A percentile compares a stretch with the other conserved stretches of the same genome.
Conservation (phyloP, 352 stramenopile genomes). For the Elongisporangium undulatum region DNA sequence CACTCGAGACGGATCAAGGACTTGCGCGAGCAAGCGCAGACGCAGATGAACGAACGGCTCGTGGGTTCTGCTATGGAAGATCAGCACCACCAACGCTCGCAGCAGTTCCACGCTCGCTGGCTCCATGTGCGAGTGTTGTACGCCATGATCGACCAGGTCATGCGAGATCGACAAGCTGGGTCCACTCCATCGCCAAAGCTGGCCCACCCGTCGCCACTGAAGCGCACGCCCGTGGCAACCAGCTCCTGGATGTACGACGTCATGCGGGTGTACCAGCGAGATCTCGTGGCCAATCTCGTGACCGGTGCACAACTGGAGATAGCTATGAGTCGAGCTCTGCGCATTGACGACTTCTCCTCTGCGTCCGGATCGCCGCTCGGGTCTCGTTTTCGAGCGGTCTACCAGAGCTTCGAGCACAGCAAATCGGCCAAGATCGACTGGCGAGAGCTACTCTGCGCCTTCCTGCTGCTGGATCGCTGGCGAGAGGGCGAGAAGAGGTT, state of each 20-base stretch:
- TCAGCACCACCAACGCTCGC: constrained; percentile 22
- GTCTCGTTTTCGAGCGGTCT: constrained; percentile 15
- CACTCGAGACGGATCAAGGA: constrained; percentile 32
- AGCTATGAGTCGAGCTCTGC: constrained; percentile 22
- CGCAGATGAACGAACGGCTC: constrained; percentile 11
- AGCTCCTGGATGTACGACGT: constrained; percentile 32
- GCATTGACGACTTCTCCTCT: constrained; percentile 3
- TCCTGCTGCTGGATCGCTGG: constrained; percentile 50
- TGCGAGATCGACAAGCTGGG: constrained; percentile 4
- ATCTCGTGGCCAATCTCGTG: constrained; percentile 16
- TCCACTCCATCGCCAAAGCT: neutral
- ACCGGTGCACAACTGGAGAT: constrained; percentile 40
- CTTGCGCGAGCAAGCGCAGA: constrained; percentile 22
- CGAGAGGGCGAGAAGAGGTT: constrained; percentile 35
- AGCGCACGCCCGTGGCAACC: neutral
- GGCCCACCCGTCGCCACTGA: neutral
- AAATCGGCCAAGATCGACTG: constrained; percentile 25
- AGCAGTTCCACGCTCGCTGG: constrained; percentile 43
- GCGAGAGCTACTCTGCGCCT: constrained; percentile 37
- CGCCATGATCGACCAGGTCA: constrained; percentile 26
- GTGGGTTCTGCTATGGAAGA: constrained; percentile 19
- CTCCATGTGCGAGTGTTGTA: constrained; percentile 42
- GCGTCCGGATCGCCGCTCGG: constrained; percentile 6
- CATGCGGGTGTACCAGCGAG: constrained; percentile 20
- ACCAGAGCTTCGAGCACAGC: constrained; percentile 27